These are phyloP conservation scores for Strobilomyces dryophilus DNA, from an alignment of 768 basidiomycete genomes.

Conservation along the genomic window DNA sequence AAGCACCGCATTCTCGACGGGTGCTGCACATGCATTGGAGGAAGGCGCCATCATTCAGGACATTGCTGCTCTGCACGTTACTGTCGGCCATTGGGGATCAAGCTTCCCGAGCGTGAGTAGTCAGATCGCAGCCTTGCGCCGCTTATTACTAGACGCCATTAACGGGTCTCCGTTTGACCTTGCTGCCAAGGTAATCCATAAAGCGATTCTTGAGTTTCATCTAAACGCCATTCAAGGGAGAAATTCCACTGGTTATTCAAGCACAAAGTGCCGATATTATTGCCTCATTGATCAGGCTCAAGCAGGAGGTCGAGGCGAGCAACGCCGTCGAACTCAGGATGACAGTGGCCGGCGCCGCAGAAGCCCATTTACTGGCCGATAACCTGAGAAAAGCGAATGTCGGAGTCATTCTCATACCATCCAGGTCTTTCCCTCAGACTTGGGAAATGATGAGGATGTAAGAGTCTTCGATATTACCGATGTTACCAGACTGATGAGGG, in stretches of 20 bases:
- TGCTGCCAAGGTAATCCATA: conserved; percentile 39
- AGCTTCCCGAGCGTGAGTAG: conserved; percentile 61
- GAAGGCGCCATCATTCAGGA: conserved; percentile 58
- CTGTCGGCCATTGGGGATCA: conserved; percentile 42
- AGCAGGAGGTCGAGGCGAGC: conserved; percentile 52
- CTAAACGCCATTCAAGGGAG: conserved; percentile 40
- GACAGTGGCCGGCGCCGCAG: conserved; percentile 63
- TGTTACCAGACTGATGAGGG: conserved; percentile 4
- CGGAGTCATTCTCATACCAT: conserved; percentile 65
- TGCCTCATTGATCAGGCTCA: conserved; percentile 67
- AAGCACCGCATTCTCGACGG: conserved; percentile 54
- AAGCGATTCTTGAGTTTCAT: neutral
- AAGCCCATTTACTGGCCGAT: conserved; percentile 69
- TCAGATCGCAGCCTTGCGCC: conserved; percentile 72
- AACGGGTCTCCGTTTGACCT: conserved; percentile 34
- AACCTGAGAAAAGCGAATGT: conserved; percentile 64
- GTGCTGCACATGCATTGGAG: conserved; percentile 51
- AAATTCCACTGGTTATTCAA: conserved; percentile 70
- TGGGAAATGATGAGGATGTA: conserved; percentile 58
- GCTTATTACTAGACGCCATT: conserved; percentile 45
- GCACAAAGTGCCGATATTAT: conserved; percentile 80
- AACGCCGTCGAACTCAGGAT: conserved; percentile 44
- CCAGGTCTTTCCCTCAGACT: conserved; percentile 63
- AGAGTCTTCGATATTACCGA: neutral
- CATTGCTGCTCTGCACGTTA: conserved; percentile 57